Percentiles rank a stretch among this genome's conserved stretches.
phyloP scores from a whole-genome alignment of 495 filamentous ascomycete species.

The Neurospora sp. region DNA sequence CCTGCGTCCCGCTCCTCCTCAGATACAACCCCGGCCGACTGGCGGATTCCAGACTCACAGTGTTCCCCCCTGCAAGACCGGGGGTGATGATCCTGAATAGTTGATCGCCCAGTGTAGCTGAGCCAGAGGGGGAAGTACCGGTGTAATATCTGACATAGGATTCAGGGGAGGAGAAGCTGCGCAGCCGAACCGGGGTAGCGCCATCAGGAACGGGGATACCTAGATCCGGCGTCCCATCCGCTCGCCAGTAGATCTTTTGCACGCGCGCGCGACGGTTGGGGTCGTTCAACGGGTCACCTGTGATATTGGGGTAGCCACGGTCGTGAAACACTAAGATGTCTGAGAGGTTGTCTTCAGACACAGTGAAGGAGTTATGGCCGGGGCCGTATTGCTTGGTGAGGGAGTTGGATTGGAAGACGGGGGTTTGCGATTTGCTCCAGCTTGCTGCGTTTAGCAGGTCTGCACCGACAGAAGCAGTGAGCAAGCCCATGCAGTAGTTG shows the following conservation, averaged over 20 bases:
- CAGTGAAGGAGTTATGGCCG: constrained; percentile 44
- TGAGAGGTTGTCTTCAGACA: constrained; percentile 37
- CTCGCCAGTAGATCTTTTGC: constrained; percentile 35
- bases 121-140: not conserved
- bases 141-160: constrained; percentile 6
- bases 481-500: constrained; percentile 40
- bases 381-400: constrained; percentile 40
- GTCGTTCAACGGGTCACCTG: constrained; percentile 26
- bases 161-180: not conserved
- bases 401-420: constrained; percentile 20
- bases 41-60: constrained; percentile 14
- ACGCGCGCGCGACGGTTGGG: constrained; percentile 41
- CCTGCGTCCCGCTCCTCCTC: not conserved
- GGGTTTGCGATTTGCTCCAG: constrained; percentile 32
- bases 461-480: constrained; percentile 32
- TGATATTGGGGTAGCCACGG: constrained; percentile 27
- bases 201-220: constrained; percentile 25
- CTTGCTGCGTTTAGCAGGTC: constrained; percentile 27
- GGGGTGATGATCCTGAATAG: constrained; percentile 12
- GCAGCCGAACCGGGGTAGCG: constrained; percentile 9
- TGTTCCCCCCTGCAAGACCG: constrained; percentile 8
- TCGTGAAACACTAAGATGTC: constrained; percentile 44
- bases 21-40: constrained; percentile 9
- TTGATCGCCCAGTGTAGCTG: constrained; percentile 7
- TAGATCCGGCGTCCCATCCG: constrained; percentile 38